Base-by-base conservation (phyloP, 169 alveolate genomes). In the Miamiensis avidus region DNA sequence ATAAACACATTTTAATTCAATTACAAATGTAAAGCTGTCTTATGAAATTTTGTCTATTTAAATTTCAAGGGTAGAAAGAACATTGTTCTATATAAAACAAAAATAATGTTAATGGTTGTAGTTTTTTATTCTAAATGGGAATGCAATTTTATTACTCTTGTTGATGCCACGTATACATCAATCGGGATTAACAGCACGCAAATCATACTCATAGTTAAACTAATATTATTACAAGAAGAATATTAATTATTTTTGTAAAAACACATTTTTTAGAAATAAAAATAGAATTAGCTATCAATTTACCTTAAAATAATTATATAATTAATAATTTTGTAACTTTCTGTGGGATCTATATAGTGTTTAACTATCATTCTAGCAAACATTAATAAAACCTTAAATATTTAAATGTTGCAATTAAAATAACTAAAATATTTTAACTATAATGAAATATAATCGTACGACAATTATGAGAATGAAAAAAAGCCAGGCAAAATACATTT, bases 341-440 rank as follows among this genome's bases (percentile, higher is more conserved):
- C 90, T 27, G 90, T 78, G n/a, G 90, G 87, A 29, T 86, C 90
- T n/a, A 86, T 86, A 75, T 86, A 86, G 76, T 86, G 81, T 81
- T 81, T 79, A 11, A 77, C 78, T 26, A 86, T 86, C 76, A 86
- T 79, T 49, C 90, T 79, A n/a, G 90, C 75, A 49, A 79, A 79
- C 25, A 79, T 26, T 27, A 32, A 79, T 27, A 86, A 34, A 33
- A 79, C 74, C 79, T 81, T 33, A 11, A 73, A 76, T 31, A 33
- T 69, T 78, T 78, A 31, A 28, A 64, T 34, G 25, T 32, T 28
- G 27, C 20, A n/a, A 34, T 0, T 11, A 27, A 33, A 6, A 64
- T 31, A 65, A 0, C 6, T 30, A 20, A 11, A n/a, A 0, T 0
- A 34, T 29, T 79, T 28, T 0, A 0, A 6, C 0, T 32, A 4